phyloP scores from a whole-genome alignment of 106 monocot genomes.

The Dendrobium nobile region DNA sequence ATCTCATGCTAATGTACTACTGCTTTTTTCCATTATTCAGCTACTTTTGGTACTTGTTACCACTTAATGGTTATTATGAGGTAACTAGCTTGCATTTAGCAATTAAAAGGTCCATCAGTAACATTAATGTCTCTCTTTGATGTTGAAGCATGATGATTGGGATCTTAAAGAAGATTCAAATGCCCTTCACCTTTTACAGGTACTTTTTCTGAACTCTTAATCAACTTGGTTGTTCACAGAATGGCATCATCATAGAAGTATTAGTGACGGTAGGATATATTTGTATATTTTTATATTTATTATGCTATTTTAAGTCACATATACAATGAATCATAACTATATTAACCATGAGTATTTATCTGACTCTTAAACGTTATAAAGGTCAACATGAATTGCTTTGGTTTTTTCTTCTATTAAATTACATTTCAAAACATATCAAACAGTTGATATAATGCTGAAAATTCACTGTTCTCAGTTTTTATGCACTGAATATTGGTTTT shows the following conservation, averaged over 20 bases:
- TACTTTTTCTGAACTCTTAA: slow-evolving; percentile 13
- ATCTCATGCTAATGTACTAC: neutral
- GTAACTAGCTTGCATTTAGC: neutral
- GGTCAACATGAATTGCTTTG: neutral
- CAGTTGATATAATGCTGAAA: neutral
- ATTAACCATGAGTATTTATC: neutral
- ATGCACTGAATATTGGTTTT: neutral
- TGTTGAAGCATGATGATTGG: slow-evolving; percentile 81
- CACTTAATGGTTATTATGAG: neutral
- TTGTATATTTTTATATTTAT: neutral
- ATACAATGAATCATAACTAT: neutral
- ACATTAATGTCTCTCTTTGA: slow-evolving; percentile 16
- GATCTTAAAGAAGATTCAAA: slow-evolving; percentile 66
- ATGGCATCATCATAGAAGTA: neutral
- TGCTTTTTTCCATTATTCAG: neutral
- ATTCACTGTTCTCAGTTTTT: neutral
- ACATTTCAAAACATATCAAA: neutral
- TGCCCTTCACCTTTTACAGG: slow-evolving; percentile 77
- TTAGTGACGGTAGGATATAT: neutral
- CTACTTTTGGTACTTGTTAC: neutral
- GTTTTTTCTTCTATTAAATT: neutral
- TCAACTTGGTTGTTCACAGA: neutral
- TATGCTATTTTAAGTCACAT: neutral
- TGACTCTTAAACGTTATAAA: neutral
- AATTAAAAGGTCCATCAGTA: neutral